Percentiles rank a stretch among this genome's conserved stretches.
Evolutionary conservation across 1,139 yeast species (phyloP).

Genomic region (Pichia sp.): DNA sequence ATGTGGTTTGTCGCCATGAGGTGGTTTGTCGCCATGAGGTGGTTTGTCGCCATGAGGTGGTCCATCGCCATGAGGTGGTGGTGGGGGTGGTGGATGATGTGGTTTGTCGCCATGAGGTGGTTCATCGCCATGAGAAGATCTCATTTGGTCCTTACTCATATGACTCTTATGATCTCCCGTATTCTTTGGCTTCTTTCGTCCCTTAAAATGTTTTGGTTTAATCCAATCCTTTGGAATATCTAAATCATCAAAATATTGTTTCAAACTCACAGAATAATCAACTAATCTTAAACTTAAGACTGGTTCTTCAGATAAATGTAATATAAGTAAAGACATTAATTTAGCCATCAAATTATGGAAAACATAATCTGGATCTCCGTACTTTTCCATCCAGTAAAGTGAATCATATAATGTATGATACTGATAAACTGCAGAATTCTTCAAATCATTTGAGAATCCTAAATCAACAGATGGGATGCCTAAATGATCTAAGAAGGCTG

Average conservation of each 20-base stretch:
- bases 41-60: too few relatives aligned
- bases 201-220: too few relatives aligned
- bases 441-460: slow-evolving; percentile 39
- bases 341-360: slow-evolving; percentile 50
- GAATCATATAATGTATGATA: slow-evolving; percentile 69
- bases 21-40: too few relatives aligned
- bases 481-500: slow-evolving; percentile 59
- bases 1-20: too few relatives aligned
- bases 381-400: slow-evolving; percentile 55
- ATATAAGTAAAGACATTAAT: slow-evolving; percentile 41
- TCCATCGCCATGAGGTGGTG: too few relatives aligned
- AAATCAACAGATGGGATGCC: slow-evolving; percentile 60
- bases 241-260: slow-evolving; percentile 30
- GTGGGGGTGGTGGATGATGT: too few relatives aligned
- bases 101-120: too few relatives aligned
- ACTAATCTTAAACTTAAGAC: slow-evolving; percentile 35
- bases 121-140: too few relatives aligned
- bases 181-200: too few relatives aligned
- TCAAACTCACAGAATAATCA: slow-evolving; percentile 38
- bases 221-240: slow-evolving; percentile 36
- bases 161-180: too few relatives aligned
- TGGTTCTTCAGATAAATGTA: slow-evolving; percentile 43
- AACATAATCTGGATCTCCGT: slow-evolving; percentile 53
- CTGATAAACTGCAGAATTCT: slow-evolving; percentile 46
- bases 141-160: too few relatives aligned